A percentile compares a stretch with the other conserved stretches of the same genome.
These are phyloP conservation scores for Taxillus chinensis DNA, from an alignment of 164 flowering plant species.

Conservation along the genomic window DNA sequence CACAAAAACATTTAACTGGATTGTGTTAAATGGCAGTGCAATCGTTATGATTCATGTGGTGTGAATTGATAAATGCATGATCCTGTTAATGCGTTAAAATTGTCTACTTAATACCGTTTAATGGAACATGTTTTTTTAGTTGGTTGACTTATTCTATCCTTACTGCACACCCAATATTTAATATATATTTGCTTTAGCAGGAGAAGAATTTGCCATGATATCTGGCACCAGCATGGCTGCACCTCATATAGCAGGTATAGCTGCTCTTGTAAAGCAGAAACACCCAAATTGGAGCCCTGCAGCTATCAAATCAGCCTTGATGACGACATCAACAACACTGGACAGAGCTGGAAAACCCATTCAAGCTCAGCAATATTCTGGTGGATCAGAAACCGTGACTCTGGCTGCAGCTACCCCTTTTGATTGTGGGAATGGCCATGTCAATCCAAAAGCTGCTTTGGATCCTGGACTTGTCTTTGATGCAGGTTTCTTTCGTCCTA, in stretches of 20 bases:
- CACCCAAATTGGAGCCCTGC: slow-evolving; percentile 93
- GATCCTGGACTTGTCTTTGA: slow-evolving; percentile 94
- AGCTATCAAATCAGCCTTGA: slow-evolving; percentile 89
- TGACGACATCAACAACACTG: slow-evolving; percentile 74
- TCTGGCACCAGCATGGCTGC: slow-evolving; percentile 99
- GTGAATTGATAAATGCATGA: too few species aligned
- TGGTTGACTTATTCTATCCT: too few species aligned
- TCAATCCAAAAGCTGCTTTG: slow-evolving; percentile 81
- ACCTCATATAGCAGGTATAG: slow-evolving; percentile 96
- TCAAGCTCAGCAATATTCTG: slow-evolving; percentile 85
- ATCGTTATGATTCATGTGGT: too few species aligned
- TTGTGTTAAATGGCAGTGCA: too few species aligned
- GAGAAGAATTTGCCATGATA: slow-evolving; percentile 89
- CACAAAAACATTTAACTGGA: too few species aligned
- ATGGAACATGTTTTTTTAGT: too few species aligned
- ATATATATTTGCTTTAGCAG: slow-evolving; percentile 29
- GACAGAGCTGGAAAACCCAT: slow-evolving; percentile 78
- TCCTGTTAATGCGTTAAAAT: too few species aligned
- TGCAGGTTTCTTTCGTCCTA: slow-evolving; percentile 44
- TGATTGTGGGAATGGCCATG: slow-evolving; percentile 96
- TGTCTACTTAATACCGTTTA: too few species aligned
- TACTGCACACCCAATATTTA: too few species aligned
- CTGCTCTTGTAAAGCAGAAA: slow-evolving; percentile 91
- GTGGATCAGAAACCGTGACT: slow-evolving; percentile 43
- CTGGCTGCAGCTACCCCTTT: slow-evolving; percentile 81